Evolutionary conservation across 2,329 filamentous ascomycete genomes (phyloP).

Genomic region (Diaporthe capsici): DNA sequence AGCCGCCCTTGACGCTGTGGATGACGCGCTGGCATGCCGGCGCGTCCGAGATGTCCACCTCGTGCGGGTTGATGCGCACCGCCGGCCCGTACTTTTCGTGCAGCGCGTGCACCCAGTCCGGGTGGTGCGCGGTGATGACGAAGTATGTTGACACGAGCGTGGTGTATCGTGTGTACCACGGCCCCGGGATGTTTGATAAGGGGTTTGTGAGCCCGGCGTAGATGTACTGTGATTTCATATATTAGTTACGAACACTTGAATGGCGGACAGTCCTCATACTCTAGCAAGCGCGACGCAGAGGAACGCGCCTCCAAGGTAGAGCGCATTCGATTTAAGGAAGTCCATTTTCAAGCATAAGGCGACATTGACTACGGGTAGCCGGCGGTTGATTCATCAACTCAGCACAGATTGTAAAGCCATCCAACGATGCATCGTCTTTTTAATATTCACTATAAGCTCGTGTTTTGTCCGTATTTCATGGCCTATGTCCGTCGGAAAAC

Average conservation of each 20-base stretch:
- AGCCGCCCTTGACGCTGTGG: conserved; percentile 49
- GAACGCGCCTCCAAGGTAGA: conserved; percentile 11
- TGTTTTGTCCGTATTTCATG: not conserved
- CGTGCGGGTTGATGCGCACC: conserved; percentile 46
- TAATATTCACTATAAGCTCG: not conserved
- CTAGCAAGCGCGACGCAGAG: conserved; percentile 2
- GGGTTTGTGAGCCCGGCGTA: conserved; percentile 42
- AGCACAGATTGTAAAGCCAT: not conserved
- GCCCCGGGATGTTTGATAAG: conserved; percentile 44
- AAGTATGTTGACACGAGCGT: conserved; percentile 41
- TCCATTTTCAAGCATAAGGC: conserved; percentile 13
- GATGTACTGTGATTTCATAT: conserved; percentile 31
- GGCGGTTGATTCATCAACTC: not conserved
- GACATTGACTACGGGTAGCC: not conserved
- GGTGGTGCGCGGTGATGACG: conserved; percentile 40
- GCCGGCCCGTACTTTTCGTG: conserved; percentile 48
- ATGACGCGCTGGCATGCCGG: conserved; percentile 47
- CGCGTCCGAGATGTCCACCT: conserved; percentile 47
- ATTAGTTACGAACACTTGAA: not conserved
- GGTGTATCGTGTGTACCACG: conserved; percentile 48
- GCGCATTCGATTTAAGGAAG: conserved; percentile 10
- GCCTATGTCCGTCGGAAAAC: conserved; percentile 15
- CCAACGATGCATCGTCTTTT: not conserved
- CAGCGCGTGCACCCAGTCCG: conserved; percentile 45
- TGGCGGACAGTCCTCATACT: not conserved